Conservation (phyloP, 441 rosid species). For the Syzygium malaccense region DNA sequence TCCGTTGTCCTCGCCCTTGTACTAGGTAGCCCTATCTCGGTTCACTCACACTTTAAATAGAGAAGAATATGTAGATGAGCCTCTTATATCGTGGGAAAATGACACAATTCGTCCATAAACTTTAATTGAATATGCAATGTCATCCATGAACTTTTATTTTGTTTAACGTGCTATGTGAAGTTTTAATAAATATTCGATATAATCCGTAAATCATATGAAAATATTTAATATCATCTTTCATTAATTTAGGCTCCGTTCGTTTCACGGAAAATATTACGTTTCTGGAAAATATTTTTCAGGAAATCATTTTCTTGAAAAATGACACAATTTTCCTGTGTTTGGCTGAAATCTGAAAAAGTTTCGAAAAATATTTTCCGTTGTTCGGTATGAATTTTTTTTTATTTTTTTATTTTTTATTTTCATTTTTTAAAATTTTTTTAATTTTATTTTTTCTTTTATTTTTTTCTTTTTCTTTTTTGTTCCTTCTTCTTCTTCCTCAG, state of each 20-base stretch:
- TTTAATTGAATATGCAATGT: not conserved
- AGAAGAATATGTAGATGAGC: not conserved
- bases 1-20: not conserved
- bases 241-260: not conserved
- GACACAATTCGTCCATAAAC: rapidly evolving
- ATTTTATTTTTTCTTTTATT: too few relatives aligned
- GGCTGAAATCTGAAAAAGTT: too few relatives aligned
- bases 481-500: too few relatives aligned
- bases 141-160: rapidly evolving
- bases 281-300: too few relatives aligned
- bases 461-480: too few relatives aligned
- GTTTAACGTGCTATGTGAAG: not conserved
- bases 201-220: not conserved
- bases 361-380: too few relatives aligned
- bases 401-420: too few relatives aligned
- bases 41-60: not conserved
- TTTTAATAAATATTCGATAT: not conserved
- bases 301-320: too few relatives aligned
- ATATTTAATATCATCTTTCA: not conserved
- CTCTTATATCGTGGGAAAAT: not conserved
- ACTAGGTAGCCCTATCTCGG: not conserved
- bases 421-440: too few relatives aligned
- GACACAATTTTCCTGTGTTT: too few relatives aligned
- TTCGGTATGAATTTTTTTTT: too few relatives aligned
- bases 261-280: too few relatives aligned